Conservation (phyloP, 345 rosid species). For the Kandelia obovata region DNA sequence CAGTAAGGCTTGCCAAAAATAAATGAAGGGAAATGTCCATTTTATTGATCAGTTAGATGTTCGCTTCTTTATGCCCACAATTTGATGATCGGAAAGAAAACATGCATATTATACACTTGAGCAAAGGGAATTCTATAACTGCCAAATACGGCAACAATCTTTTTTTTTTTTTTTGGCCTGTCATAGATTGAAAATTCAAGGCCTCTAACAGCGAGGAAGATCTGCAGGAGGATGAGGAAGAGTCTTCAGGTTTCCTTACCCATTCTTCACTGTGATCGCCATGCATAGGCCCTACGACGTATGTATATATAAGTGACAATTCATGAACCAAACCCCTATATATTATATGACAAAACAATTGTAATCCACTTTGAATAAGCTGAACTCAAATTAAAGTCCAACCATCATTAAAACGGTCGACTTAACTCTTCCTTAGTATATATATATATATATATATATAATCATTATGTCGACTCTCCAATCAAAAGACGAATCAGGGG, state of each 20-base stretch:
- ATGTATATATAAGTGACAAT: constrained; percentile 14
- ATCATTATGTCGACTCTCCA: background rate
- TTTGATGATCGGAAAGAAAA: background rate
- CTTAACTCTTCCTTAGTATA: no score
- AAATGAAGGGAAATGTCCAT: no score
- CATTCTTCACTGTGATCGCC: constrained; percentile 12
- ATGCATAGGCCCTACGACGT: constrained; percentile 11
- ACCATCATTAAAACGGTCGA: no score
- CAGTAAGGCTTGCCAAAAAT: no score
- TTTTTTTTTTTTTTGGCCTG: no score
- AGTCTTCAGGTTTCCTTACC: background rate
- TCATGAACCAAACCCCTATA: constrained; percentile 16
- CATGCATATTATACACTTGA: background rate
- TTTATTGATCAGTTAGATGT: background rate
- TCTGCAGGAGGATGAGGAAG: background rate
- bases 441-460: no score
- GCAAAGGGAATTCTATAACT: background rate
- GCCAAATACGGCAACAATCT: no score
- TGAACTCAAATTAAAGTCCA: background rate
- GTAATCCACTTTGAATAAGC: background rate
- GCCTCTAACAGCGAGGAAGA: background rate
- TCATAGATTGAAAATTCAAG: no score
- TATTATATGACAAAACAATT: no score
- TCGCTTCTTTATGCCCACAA: background rate
- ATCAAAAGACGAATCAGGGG: background rate